A percentile compares a stretch with the other conserved stretches of the same genome.
Conservation (phyloP, 768 basidiomycete genomes). For the Kwoniella sp. region DNA sequence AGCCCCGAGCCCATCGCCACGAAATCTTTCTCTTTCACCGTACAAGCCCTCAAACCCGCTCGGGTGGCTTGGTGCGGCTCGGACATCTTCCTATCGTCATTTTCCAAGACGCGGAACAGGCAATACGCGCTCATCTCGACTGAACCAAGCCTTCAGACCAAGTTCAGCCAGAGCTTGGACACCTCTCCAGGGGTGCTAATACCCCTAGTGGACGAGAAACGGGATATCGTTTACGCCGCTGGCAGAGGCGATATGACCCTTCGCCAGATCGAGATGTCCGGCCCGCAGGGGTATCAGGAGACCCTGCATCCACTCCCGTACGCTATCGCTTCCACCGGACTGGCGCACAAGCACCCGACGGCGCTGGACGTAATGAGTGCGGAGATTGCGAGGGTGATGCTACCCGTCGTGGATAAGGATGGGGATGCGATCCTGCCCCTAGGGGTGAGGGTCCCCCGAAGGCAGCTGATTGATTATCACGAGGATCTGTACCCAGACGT, state of each 20-base stretch:
- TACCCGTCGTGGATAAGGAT: conserved; percentile 43
- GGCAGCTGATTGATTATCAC: conserved; percentile 51
- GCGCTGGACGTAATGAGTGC: conserved; percentile 49
- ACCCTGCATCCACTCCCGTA: conserved; percentile 34
- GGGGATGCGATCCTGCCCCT: conserved; percentile 47
- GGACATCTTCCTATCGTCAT: conserved; percentile 31
- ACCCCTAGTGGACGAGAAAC: conserved; percentile 43
- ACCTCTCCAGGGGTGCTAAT: conserved; percentile 43
- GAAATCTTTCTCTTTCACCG: conserved; percentile 12
- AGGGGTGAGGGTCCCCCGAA: conserved; percentile 44
- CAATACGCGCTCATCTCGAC: conserved; percentile 41
- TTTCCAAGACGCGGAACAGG: conserved; percentile 43
- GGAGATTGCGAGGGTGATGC: conserved; percentile 44
- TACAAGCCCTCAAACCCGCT: conserved; percentile 36
- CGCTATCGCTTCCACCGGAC: conserved; percentile 31
- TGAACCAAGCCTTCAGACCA: conserved; percentile 13
- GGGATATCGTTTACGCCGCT: conserved; percentile 47
- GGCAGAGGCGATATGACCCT: conserved; percentile 50
- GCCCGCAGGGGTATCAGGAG: conserved; percentile 40
- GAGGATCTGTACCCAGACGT: conserved; percentile 48
- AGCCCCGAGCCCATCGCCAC: conserved; percentile 10
- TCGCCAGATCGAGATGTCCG: conserved; percentile 46
- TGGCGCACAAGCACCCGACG: conserved; percentile 33
- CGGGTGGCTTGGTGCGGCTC: conserved; percentile 29
- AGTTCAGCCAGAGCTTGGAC: conserved; percentile 41